These are phyloP conservation scores for Pyricularia pennisetigena DNA, from an alignment of 2,329 filamentous ascomycete genomes.

Conservation along the genomic window DNA sequence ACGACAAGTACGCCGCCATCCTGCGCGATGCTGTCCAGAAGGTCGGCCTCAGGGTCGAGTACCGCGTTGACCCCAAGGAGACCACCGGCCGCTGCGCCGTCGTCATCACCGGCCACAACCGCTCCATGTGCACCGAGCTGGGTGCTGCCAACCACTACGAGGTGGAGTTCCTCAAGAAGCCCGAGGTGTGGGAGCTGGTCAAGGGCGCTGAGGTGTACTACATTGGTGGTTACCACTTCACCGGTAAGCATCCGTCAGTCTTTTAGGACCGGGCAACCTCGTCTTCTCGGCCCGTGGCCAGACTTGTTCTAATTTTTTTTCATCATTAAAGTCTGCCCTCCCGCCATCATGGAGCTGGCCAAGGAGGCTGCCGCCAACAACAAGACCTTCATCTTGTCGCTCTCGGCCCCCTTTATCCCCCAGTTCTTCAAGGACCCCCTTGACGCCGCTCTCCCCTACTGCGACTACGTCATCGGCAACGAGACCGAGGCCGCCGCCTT, in stretches of 20 bases:
- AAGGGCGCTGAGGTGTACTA: conserved; percentile 86
- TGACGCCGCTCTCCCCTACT: conserved; percentile 78
- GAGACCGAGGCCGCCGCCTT: conserved; percentile 89
- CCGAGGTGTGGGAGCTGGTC: conserved; percentile 85
- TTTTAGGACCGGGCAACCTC: neutral
- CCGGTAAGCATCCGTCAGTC: conserved; percentile 27
- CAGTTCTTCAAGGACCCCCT: conserved; percentile 98
- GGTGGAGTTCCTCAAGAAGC: conserved; percentile 82
- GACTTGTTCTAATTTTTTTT: neutral
- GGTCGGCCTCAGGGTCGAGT: conserved; percentile 87
- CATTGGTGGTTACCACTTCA: conserved; percentile 94
- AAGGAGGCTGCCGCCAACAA: conserved; percentile 82
- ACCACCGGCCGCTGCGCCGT: conserved; percentile 93
- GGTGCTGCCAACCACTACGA: conserved; percentile 97
- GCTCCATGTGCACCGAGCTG: conserved; percentile 89
- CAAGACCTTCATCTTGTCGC: conserved; percentile 86
- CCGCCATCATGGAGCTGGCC: conserved; percentile 80
- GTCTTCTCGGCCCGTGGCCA: neutral
- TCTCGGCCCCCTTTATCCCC: conserved; percentile 91
- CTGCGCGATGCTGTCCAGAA: conserved; percentile 78
- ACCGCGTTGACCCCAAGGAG: conserved; percentile 76
- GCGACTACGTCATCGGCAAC: conserved; percentile 94
- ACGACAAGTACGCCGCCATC: conserved; percentile 90
- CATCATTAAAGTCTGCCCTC: conserved; percentile 60
- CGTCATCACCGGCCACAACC: conserved; percentile 93